Conservation (phyloP, 2,329 filamentous ascomycete genomes). For the Colletotrichum tabaci region DNA sequence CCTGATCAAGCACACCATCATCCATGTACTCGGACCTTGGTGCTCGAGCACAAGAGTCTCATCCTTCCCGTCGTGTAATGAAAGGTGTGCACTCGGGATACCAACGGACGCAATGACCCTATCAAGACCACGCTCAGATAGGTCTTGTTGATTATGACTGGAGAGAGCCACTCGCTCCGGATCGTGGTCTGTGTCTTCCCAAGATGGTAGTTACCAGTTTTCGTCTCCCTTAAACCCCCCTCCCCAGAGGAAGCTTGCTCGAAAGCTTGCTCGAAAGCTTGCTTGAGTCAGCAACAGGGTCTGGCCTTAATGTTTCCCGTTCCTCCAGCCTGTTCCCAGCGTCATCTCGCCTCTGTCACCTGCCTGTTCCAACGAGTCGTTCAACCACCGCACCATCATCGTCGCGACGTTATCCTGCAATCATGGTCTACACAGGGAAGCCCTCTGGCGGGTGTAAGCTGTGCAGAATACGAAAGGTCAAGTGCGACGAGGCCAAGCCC, state of each 20-base stretch:
- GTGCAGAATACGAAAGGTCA: conserved; percentile 67
- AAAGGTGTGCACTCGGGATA: neutral
- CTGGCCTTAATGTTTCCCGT: neutral
- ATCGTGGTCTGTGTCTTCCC: conserved; percentile 28
- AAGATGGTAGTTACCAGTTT: neutral
- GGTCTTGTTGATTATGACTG: neutral
- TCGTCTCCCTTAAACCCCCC: conserved; percentile 3
- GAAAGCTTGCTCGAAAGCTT: conserved; percentile 20
- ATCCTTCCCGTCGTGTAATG: neutral
- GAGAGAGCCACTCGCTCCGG: conserved; percentile 7
- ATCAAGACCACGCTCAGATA: neutral
- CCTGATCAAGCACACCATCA: neutral
- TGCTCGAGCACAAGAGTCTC: neutral
- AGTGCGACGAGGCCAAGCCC: conserved; percentile 70
- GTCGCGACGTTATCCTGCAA: neutral
- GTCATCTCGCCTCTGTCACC: neutral
- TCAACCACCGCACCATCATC: neutral
- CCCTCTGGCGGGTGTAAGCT: conserved; percentile 46
- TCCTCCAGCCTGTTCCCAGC: conserved; percentile 2
- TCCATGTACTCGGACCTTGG: conserved; percentile 1
- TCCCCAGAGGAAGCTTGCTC: neutral
- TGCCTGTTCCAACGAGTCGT: neutral
- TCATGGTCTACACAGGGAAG: conserved; percentile 47
- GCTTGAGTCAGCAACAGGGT: conserved; percentile 21
- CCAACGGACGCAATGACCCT: neutral